Evolutionary conservation across 441 rosid genomes (phyloP), one percentile per base, ranked within the genome.

Genomic region (Pelargonium exstipulatum): DNA sequence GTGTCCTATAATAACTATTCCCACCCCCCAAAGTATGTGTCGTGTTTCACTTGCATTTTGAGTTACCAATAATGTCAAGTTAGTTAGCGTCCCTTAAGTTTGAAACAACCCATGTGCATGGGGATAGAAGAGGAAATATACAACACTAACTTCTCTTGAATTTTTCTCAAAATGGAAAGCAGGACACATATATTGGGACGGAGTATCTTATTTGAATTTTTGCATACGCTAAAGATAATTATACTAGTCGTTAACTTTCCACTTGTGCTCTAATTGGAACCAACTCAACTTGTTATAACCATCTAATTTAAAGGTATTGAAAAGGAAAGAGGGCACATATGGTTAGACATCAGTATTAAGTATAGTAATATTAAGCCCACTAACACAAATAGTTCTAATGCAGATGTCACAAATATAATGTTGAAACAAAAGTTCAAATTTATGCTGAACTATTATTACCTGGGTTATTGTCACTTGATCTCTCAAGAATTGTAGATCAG

Each of bases 391-490:
- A 10, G 13, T 13, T 22, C 13, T 10, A 48, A 9, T 61, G 40
- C 5, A 61, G 9, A 61, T 61, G 64, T 22, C 7, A 53, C 18
- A 17, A 17, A 17, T 26, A n/a, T 61, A 61, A 24, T 61, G 40
- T 29, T 61, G 4, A 12, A 8, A 43, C 49, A 42, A 16, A 43
- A 32, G 24, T 53, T 14, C 29, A 53, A 32, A 14, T 4, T 18
- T 43, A 32, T 4, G 37, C 37, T 32, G 5, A 32, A 58, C 14
- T 5, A 55, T 32, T 2, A 55, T 29, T 67, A 95, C 96, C 98
- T 90, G 97, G 51, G 97, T 89, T 79, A 90, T 85, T 53, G 97
- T 92, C 77, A 90, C 96, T 77, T 95, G 97, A 79, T 95, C 98
- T 86, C 97, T 87, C 83, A 88, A 83, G 80, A 95, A 92, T 57